A percentile compares a stretch with the other conserved stretches of the same genome.
Conservation (phyloP, 352 stramenopile genomes). For the Pythium aphanidermatum region DNA sequence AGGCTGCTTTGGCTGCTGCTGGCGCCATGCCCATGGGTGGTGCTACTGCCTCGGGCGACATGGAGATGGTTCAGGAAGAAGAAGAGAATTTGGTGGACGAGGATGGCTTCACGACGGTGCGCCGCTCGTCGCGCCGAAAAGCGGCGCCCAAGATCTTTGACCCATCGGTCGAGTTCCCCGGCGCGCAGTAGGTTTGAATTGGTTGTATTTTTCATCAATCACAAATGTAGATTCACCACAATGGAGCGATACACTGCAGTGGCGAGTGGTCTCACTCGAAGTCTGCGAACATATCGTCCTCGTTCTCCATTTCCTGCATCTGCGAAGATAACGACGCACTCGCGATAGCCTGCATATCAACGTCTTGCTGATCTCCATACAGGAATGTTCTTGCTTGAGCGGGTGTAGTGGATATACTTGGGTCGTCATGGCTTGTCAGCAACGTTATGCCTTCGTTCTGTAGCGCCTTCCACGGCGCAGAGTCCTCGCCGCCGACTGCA, state of each 20-base stretch:
- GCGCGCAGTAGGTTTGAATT: conserved; percentile 76
- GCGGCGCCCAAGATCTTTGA: conserved; percentile 69
- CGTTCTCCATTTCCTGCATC: conserved; percentile 51
- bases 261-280: conserved; percentile 69
- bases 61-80: conserved; percentile 17
- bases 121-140: conserved; percentile 63
- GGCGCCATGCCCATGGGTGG: background rate
- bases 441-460: conserved; percentile 54
- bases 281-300: conserved; percentile 80
- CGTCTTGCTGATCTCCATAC: conserved; percentile 41
- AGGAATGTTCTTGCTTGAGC: conserved; percentile 54
- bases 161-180: conserved; percentile 64
- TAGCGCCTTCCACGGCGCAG: conserved; percentile 42
- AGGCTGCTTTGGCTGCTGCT: conserved; percentile 4
- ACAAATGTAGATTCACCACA: no score
- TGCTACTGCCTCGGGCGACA: no score
- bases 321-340: conserved; percentile 55
- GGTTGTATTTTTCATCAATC: no score
- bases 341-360: conserved; percentile 31
- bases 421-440: conserved; percentile 50
- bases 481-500: conserved; percentile 26
- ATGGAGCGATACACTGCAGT: no score
- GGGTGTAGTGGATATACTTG: conserved; percentile 37
- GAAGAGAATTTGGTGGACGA: conserved; percentile 46
- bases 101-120: conserved; percentile 71